Evolutionary conservation across 768 basidiomycete genomes (phyloP).

Genomic region (Amanita rimosa): DNA sequence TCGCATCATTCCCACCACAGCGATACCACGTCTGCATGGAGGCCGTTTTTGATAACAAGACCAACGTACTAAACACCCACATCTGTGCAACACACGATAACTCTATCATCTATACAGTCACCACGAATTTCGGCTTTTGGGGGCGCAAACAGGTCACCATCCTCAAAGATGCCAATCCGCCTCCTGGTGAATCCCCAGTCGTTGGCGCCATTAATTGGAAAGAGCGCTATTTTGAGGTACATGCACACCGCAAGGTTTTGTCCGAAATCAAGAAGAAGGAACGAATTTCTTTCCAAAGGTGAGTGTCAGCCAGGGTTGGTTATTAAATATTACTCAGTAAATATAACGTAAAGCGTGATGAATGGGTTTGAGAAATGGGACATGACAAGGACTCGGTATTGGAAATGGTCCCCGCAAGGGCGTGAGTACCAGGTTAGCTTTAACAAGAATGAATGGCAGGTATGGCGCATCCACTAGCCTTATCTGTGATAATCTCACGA

Average conservation of each 20-base stretch:
- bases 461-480: conserved; percentile 8
- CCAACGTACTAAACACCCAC: conserved; percentile 33
- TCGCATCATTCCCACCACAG: no score
- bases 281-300: conserved; percentile 27
- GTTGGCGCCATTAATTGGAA: conserved; percentile 41
- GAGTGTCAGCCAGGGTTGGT: conserved; percentile 8
- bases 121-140: conserved; percentile 30
- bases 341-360: conserved; percentile 5
- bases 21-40: conserved; percentile 24
- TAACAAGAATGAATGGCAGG: conserved; percentile 37
- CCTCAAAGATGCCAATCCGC: conserved; percentile 36
- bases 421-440: conserved; percentile 34
- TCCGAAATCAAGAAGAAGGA: conserved; percentile 28
- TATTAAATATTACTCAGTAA: background rate
- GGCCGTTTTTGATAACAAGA: conserved; percentile 38
- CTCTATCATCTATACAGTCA: conserved; percentile 30
- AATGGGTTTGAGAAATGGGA: conserved; percentile 5
- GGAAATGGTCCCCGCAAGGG: conserved; percentile 32
- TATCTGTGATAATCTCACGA: background rate
- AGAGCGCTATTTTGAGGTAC: conserved; percentile 35
- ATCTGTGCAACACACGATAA: conserved; percentile 32
- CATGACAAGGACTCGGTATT: conserved; percentile 23
- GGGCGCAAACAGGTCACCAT: conserved; percentile 32
- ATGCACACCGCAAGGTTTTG: conserved; percentile 27
- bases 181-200: conserved; percentile 18